Base-by-base conservation (phyloP, 2,329 filamentous ascomycete genomes). In the Ophiostoma fasciatum region DNA sequence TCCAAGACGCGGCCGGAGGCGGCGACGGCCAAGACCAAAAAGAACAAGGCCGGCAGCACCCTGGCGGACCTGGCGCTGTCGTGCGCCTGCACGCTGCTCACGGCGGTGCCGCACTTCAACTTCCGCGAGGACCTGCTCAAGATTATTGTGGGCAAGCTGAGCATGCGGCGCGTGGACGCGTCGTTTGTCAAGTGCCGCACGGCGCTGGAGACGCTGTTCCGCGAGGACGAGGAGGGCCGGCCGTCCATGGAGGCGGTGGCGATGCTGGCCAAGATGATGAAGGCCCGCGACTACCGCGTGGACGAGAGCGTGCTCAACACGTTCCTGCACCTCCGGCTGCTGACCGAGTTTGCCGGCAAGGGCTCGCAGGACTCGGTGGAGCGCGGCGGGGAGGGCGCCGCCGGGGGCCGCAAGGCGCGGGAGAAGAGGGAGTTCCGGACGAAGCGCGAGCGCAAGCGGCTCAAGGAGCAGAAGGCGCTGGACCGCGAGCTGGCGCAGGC, bases 401-500 rank as follows among this genome's bases (percentile, higher is more conserved):
- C 39, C 13, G 43, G 48, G 18, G 62, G 59, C 27, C 78, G 76
- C 57, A 78, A 75, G 50, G 60, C 63, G 33, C 85, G 82, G 56
- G 66, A 76, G 47, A 82, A 92, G 58, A 76, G 72, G 45, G 80
- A 85, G 44, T 94, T 93, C 58, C 71, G 85, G 33, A 94, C 84
- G 9, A 98, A 98, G 61, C 78, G 78, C 41, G 68, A 82, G 53
- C 73, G 84, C 42, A 98, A 98, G 61, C 50, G 78, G 1, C 57
- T 82, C 41, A 87, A 84, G 55, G 85, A 96, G 57, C 78, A 82
- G 41, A 94, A 90, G 57, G 71, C 71, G 1, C 71, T 94, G 2
- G 82, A 92, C 46, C 93, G 94, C 55, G 88, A 96, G 49, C 85
- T 98, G 78, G 77, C 77, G 31, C 77, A 88, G 50, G 88, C 90